Evolutionary conservation across 192 early-diverging fungal species (phyloP).

Genomic region (Coemansia sp.): DNA sequence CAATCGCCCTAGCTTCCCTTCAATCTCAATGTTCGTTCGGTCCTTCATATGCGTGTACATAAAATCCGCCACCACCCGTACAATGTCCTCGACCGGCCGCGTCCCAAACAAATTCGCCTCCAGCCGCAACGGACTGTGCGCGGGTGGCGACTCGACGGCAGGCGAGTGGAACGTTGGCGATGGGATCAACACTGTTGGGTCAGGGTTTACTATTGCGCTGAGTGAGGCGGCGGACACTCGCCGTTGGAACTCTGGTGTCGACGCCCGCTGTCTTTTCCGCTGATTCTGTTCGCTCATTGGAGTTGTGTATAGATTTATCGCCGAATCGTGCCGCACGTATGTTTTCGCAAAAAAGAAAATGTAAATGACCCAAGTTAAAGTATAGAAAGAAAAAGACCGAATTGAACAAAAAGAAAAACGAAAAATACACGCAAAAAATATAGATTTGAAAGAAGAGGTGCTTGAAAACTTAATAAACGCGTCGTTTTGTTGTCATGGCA

Average conservation of each 20-base stretch:
- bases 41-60: constrained; percentile 58
- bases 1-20: constrained; percentile 87
- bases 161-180: constrained; percentile 27
- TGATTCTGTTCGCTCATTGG: constrained; percentile 22
- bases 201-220: constrained; percentile 46
- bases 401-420: background rate
- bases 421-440: background rate
- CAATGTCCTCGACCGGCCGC: constrained; percentile 64
- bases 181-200: constrained; percentile 25
- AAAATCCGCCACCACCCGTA: constrained; percentile 64
- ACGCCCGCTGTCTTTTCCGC: constrained; percentile 43
- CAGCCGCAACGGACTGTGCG: constrained; percentile 36
- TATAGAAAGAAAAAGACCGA: background rate
- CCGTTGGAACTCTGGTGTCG: constrained; percentile 35
- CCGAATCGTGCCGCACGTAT: too few relatives aligned
- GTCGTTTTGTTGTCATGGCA: background rate
- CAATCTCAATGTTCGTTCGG: constrained; percentile 60
- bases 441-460: background rate
- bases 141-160: constrained; percentile 5
- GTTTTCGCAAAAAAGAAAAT: background rate
- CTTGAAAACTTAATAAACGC: background rate
- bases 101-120: constrained; percentile 67
- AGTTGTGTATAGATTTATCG: background rate
- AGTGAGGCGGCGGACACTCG: constrained; percentile 50
- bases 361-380: background rate